phyloP scores from a whole-genome alignment of 2,329 filamentous ascomycete genomes.

The Colletotrichum incanum region DNA sequence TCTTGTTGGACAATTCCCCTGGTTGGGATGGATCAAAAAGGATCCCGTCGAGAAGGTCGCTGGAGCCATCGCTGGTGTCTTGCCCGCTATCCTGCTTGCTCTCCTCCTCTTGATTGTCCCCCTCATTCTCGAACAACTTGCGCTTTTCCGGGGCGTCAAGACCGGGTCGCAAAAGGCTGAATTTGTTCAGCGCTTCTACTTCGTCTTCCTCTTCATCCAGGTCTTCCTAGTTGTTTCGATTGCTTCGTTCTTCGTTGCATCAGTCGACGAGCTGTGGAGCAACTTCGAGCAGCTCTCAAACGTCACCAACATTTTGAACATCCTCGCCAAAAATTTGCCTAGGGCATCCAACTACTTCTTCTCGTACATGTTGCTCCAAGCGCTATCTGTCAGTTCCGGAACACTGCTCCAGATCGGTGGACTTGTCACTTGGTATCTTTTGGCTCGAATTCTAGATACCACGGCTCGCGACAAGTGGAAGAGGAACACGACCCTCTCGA shows the following conservation, averaged over 20 bases:
- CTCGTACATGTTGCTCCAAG: conserved; percentile 97
- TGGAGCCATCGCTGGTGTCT: conserved; percentile 82
- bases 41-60: conserved; percentile 73
- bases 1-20: conserved; percentile 76
- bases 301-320: conserved; percentile 77
- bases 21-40: conserved; percentile 80
- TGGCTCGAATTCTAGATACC: conserved; percentile 86
- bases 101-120: conserved; percentile 87
- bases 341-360: conserved; percentile 97
- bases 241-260: conserved; percentile 78
- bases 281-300: conserved; percentile 63
- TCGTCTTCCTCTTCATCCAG: conserved; percentile 94
- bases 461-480: conserved; percentile 88
- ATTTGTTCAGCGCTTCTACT: conserved; percentile 94
- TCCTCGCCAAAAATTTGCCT: conserved; percentile 85
- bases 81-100: conserved; percentile 84
- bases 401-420: conserved; percentile 88
- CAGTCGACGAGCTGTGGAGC: conserved; percentile 74
- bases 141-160: conserved; percentile 82
- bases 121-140: conserved; percentile 81
- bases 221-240: conserved; percentile 95
- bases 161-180: conserved; percentile 85
- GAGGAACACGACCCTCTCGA: conserved; percentile 83
- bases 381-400: conserved; percentile 90
- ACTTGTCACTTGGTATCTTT: conserved; percentile 84